Percentiles rank a stretch among this genome's conserved stretches.
Conservation (phyloP, 1,284 basidiomycete species). For the Phenoliferia sp. region DNA sequence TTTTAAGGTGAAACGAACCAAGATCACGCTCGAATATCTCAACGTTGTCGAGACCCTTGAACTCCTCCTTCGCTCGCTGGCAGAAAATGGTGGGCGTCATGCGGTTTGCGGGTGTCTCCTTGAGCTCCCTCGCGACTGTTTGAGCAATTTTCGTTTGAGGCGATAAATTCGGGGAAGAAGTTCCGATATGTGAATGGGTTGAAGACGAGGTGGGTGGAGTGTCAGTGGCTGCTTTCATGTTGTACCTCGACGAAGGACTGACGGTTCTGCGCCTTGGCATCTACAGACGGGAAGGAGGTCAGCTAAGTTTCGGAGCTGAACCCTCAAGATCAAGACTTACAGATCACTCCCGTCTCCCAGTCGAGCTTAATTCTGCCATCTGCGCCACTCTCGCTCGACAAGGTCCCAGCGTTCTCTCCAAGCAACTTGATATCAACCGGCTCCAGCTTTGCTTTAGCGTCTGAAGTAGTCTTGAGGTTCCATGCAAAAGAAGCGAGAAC, state of each 20-base stretch:
- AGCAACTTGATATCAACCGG: slow-evolving; percentile 43
- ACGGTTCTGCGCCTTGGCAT: background rate
- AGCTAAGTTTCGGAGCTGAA: background rate
- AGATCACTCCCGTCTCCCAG: slow-evolving; percentile 62
- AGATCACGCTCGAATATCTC: slow-evolving; percentile 64
- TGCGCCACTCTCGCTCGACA: slow-evolving; percentile 23
- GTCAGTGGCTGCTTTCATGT: slow-evolving; percentile 14
- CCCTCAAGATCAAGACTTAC: background rate
- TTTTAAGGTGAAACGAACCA: slow-evolving; percentile 31
- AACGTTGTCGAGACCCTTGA: slow-evolving; percentile 63
- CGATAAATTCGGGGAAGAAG: too few species aligned
- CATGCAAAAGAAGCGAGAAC: slow-evolving; percentile 67
- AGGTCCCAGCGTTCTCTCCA: slow-evolving; percentile 8
- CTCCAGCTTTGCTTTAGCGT: slow-evolving; percentile 39
- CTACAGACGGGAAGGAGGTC: too few species aligned
- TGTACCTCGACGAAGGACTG: slow-evolving; percentile 59
- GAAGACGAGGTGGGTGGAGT: too few species aligned
- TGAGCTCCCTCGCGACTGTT: slow-evolving; percentile 75
- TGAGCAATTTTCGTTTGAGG: too few species aligned
- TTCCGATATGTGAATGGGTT: too few species aligned
- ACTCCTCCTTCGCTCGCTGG: slow-evolving; percentile 64
- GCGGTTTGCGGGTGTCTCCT: slow-evolving; percentile 79
- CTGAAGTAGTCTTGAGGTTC: slow-evolving; percentile 58
- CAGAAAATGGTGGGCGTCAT: slow-evolving; percentile 74
- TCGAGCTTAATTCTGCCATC: slow-evolving; percentile 42